Percentiles rank a stretch among this genome's conserved stretches.
These are phyloP conservation scores for Amanita molliuscula DNA, from an alignment of 768 basidiomycete species.

Conservation along the genomic window DNA sequence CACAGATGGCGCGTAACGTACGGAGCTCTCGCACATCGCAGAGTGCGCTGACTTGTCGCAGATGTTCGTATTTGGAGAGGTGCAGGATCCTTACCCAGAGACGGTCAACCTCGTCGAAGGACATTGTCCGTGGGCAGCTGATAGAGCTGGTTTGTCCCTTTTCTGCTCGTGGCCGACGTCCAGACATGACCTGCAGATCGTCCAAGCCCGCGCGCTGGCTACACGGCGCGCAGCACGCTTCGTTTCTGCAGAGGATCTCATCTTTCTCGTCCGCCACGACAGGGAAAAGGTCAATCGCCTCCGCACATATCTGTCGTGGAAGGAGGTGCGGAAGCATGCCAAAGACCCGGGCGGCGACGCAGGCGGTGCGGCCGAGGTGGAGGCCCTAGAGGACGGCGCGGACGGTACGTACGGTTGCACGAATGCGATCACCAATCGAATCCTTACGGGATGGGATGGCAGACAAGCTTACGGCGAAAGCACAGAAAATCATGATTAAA, in stretches of 20 bases:
- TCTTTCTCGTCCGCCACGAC: conserved; percentile 93
- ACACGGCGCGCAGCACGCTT: conserved; percentile 77
- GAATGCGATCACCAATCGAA: background rate
- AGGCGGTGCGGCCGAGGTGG: conserved; percentile 73
- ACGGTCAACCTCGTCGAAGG: conserved; percentile 94
- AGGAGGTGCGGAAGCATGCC: conserved; percentile 91
- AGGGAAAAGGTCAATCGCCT: conserved; percentile 89
- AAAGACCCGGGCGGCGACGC: conserved; percentile 84
- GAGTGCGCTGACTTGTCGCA: conserved; percentile 18
- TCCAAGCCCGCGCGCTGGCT: conserved; percentile 81
- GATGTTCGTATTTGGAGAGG: conserved; percentile 98
- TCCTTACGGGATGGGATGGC: background rate
- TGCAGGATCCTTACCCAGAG: conserved; percentile 79
- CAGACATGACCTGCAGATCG: conserved; percentile 40
- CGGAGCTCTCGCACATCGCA: too few species aligned
- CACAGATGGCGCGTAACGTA: conserved; percentile 65
- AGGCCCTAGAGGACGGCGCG: conserved; percentile 72
- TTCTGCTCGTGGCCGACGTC: background rate
- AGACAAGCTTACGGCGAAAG: conserved; percentile 77
- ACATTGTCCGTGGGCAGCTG: conserved; percentile 84
- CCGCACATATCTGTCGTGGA: conserved; percentile 92
- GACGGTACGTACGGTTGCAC: conserved; percentile 45
- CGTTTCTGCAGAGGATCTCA: conserved; percentile 87
- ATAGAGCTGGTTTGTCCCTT: conserved; percentile 65
- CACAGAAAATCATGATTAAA: conserved; percentile 90